Percentiles rank a stretch among this genome's conserved stretches.
These are phyloP conservation scores for Lachnellula hyalina DNA, from an alignment of 2,329 filamentous ascomycete species.

Conservation along the genomic window DNA sequence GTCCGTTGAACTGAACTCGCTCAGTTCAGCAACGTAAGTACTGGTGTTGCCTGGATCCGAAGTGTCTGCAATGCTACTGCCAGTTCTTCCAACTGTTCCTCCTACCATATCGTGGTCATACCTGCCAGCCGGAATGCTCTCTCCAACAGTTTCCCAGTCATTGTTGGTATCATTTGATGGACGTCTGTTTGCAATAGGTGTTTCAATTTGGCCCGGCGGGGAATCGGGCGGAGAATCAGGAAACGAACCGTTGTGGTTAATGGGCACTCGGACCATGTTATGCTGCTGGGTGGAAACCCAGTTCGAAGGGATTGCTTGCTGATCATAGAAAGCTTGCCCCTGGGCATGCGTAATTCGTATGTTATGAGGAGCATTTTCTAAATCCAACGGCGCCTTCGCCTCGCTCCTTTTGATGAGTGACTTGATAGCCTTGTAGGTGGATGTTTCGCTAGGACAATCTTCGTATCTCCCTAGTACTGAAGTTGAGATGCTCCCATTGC, in stretches of 20 bases:
- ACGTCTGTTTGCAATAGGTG: slow-evolving; percentile 1
- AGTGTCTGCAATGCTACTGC: slow-evolving; percentile 29
- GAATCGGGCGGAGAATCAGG: slow-evolving; percentile 14
- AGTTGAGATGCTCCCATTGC: slow-evolving; percentile 20
- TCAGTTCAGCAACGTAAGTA: slow-evolving; percentile 11
- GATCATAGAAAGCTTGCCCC: slow-evolving; percentile 21
- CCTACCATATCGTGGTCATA: slow-evolving; percentile 10
- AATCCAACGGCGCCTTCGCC: slow-evolving; percentile 5
- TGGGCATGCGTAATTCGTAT: slow-evolving; percentile 3
- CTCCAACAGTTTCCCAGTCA: slow-evolving; percentile 31
- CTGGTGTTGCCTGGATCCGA: slow-evolving; percentile 20
- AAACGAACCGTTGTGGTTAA: slow-evolving; percentile 17
- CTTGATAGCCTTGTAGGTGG: slow-evolving; percentile 7
- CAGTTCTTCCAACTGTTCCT: slow-evolving; percentile 17
- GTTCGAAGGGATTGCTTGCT: slow-evolving; percentile 18
- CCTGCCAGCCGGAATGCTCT: slow-evolving; percentile 15
- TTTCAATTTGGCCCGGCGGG: neutral
- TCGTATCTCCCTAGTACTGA: slow-evolving; percentile 10
- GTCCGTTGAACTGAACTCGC: slow-evolving; percentile 23
- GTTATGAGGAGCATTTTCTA: slow-evolving; percentile 4
- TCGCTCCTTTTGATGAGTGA: slow-evolving; percentile 13
- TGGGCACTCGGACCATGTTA: slow-evolving; percentile 21
- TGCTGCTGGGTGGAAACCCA: slow-evolving; percentile 16
- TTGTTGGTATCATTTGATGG: slow-evolving; percentile 18
- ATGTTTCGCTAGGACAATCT: slow-evolving; percentile 5